Base-by-base conservation (phyloP, 1,284 basidiomycete genomes). In the Moesziomyces antarcticus region DNA sequence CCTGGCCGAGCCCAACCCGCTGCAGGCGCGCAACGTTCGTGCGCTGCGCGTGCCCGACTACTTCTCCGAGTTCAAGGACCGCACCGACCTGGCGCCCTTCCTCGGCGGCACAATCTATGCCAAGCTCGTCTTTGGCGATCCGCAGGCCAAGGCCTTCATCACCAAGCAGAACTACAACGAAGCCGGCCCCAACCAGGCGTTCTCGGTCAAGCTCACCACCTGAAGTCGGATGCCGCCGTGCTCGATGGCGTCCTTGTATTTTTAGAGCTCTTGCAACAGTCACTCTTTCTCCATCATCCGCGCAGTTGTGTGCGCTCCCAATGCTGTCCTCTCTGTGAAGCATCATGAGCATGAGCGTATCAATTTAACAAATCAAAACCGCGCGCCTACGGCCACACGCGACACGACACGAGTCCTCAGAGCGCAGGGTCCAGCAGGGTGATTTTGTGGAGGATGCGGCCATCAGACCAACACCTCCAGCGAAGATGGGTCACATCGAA, bases 141-240 rank as follows among this genome's bases (percentile, higher is more conserved):
- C 77, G 20, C 69, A 73, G 21, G 81, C 74, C 14, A 71, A 76
- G 37, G 75, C 73, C 27, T 79, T 75, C 50, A 75, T 82, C 56
- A 78, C 81, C 16, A 83, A 83, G 67, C 72, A 73, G 58, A 70
- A 73, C 55, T 82, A 82, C 73, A 82, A 82, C 60, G 82, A 83
- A 30, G 67, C 65, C 0, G 80, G 82, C 3, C 82, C 82, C 1
- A 71, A 59, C n/a, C 66, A 63, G 51, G 51, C 66, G 5, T 74
- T 69, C 33, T 50, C 66, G 18, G 66, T 74, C 56, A 74, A 69
- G 56, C 52, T 60, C 46, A 51, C 42, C 49, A 50, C 58, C 20
- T 70, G 50, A 53, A n/a, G 11, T 40, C 27, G 3, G 4, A 10
- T 40, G 37, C 7, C 35, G 13, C 13, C 18, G 37, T 40, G 5